A percentile compares a stretch with the other conserved stretches of the same genome.
Evolutionary conservation across 2,329 filamentous ascomycete genomes (phyloP).

Genomic region (Penicillium thymicola): DNA sequence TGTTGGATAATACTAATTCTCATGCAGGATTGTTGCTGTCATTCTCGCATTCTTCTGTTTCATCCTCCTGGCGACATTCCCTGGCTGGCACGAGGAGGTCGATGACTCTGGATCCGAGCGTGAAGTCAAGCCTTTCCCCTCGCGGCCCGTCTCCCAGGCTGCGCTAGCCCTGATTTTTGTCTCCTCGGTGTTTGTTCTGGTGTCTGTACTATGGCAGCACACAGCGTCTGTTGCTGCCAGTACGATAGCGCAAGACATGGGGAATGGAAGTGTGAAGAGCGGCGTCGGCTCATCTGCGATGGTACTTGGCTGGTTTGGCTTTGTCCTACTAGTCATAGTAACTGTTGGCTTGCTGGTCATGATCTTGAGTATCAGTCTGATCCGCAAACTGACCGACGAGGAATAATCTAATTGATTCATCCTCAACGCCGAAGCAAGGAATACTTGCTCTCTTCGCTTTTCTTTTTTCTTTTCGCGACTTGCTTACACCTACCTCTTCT

Average conservation of each 20-base stretch:
- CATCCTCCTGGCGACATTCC: conserved; percentile 91
- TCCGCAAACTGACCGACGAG: conserved; percentile 58
- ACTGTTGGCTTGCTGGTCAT: conserved; percentile 93
- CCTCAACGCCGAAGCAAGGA: neutral
- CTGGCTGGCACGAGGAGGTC: conserved; percentile 92
- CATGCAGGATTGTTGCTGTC: conserved; percentile 82
- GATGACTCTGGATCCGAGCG: conserved; percentile 77
- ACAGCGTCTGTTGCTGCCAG: conserved; percentile 94
- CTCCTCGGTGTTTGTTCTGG: conserved; percentile 62
- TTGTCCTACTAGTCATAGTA: conserved; percentile 87
- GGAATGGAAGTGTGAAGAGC: conserved; percentile 80
- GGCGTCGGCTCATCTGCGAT: conserved; percentile 93
- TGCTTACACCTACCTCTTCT: conserved; percentile 6
- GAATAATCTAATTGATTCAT: conserved; percentile 17
- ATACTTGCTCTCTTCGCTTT: conserved; percentile 4
- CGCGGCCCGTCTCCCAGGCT: conserved; percentile 85
- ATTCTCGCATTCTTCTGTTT: conserved; percentile 97
- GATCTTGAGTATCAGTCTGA: conserved; percentile 86
- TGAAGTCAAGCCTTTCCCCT: conserved; percentile 92
- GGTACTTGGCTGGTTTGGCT: conserved; percentile 97
- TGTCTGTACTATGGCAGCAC: conserved; percentile 64
- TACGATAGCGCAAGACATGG: conserved; percentile 87
- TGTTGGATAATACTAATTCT: conserved; percentile 4
- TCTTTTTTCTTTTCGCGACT: conserved; percentile 11
- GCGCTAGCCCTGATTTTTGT: conserved; percentile 88